Evolutionary conservation across 768 basidiomycete genomes (phyloP).

Genomic region (Kwoniella botswanensis): DNA sequence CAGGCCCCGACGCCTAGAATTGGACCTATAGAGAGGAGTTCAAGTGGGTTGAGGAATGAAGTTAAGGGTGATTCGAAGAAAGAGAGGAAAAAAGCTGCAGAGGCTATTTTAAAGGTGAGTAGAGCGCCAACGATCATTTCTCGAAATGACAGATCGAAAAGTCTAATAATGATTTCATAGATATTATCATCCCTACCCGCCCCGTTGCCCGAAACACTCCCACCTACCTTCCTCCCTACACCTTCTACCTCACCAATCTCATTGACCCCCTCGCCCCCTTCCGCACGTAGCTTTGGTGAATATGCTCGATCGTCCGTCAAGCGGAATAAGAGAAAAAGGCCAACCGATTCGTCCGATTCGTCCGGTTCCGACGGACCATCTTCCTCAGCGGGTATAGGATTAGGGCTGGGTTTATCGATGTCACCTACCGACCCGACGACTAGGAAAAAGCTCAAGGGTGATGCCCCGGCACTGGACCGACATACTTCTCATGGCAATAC

Average conservation of each 20-base stretch:
- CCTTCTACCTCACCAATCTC: conserved; percentile 32
- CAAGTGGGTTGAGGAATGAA: conserved; percentile 36
- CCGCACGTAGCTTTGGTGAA: conserved; percentile 20
- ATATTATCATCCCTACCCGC: conserved; percentile 38
- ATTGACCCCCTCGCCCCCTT: conserved; percentile 6
- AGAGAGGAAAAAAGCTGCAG: conserved; percentile 14
- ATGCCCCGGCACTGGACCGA: conserved; percentile 1
- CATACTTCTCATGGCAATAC: background rate
- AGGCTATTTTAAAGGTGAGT: conserved; percentile 41
- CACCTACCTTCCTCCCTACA: conserved; percentile 48
- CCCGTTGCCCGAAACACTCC: conserved; percentile 42
- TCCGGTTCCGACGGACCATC: conserved; percentile 2
- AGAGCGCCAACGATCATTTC: too few species aligned
- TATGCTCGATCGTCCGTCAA: conserved; percentile 26
- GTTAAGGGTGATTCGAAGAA: conserved; percentile 16
- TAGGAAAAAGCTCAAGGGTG: conserved; percentile 9
- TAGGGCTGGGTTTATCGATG: conserved; percentile 39
- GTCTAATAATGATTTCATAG: conserved; percentile 3
- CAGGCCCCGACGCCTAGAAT: conserved; percentile 21
- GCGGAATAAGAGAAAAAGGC: conserved; percentile 28
- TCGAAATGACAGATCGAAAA: too few species aligned
- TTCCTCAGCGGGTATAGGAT: conserved; percentile 23
- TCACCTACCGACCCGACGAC: background rate
- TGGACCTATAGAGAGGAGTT: conserved; percentile 27
- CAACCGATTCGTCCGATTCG: conserved; percentile 12